phyloP scores from a whole-genome alignment of 495 filamentous ascomycete genomes.

The Daldinia decipiens region DNA sequence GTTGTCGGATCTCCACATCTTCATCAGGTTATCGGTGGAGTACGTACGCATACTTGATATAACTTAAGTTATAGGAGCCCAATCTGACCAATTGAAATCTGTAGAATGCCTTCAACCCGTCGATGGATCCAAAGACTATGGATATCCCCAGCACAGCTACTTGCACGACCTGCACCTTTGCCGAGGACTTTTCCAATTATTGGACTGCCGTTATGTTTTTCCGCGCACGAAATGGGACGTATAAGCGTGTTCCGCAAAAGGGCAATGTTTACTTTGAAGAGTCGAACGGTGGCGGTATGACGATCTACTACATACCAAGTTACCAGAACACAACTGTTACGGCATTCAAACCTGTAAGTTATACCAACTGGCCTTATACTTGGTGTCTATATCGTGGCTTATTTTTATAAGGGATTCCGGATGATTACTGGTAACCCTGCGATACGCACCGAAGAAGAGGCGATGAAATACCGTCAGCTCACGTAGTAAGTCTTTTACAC shows the following conservation, averaged over 20 bases:
- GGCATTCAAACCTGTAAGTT: constrained; percentile 49
- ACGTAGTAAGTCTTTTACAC: constrained; percentile 39
- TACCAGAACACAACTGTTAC: constrained; percentile 49
- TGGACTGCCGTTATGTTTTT: constrained; percentile 52
- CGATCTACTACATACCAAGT: constrained; percentile 54
- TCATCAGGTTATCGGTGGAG: constrained; percentile 52
- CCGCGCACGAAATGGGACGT: constrained; percentile 49
- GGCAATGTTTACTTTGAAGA: constrained; percentile 52
- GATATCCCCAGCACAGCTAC: constrained; percentile 45
- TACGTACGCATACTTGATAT: constrained; percentile 23
- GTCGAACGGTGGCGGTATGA: constrained; percentile 50
- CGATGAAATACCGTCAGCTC: constrained; percentile 46
- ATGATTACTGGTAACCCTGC: constrained; percentile 47
- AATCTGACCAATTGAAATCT: background rate
- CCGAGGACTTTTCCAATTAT: constrained; percentile 56
- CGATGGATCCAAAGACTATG: constrained; percentile 46
- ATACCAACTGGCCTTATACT: background rate
- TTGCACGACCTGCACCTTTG: constrained; percentile 50
- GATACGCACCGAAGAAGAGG: constrained; percentile 43
- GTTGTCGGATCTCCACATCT: constrained; percentile 49
- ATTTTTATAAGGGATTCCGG: constrained; percentile 45
- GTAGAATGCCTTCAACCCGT: constrained; percentile 50
- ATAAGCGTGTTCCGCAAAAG: constrained; percentile 48
- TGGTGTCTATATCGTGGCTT: background rate
- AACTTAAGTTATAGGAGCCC: background rate